Base-by-base conservation (phyloP, 192 early-diverging fungal species). In the Obelidium mucronatum region DNA sequence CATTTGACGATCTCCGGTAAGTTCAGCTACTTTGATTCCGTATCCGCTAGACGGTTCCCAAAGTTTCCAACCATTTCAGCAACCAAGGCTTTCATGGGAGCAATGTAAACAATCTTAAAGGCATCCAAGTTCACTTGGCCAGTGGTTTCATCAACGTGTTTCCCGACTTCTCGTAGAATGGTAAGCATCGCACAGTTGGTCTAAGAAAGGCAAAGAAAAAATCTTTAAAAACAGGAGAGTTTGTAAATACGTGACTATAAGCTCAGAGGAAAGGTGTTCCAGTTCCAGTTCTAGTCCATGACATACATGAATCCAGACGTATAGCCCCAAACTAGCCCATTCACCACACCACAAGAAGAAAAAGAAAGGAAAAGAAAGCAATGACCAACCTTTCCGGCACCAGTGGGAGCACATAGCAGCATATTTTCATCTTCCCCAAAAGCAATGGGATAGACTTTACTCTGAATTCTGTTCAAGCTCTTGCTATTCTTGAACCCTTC, bases 61-160 rank as follows among this genome's bases (percentile, higher is more conserved):
- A 99, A 97, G 77, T 95, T 96, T 24, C 91, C 92, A 6, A 97
- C 96, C 93, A 99, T 94, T 89, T 99, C 97, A 52, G 93, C 91
- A n/a, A 98, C 97, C 65, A 99, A 85, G 6, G 97, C 97, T 78
- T 99, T 99, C 97, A 99, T 99, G 19, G 97, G 97, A 15, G 97
- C 97, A 83, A 99, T 92, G 83, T 99, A 99, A 48, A 99, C 94
- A 79, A 99, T 96, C 84, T 99, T 99, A 89, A 99, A 99, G 0
- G 79, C 74, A 75, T 96, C 95, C 48, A 90, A 75, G 44, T 92
- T 88, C 59, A 97, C 90, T 2, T 81, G 69, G n/a, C 93, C 94
- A 3, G 91, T 91, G 4, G 81, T 81, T 3, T 86, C 83, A 64
- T 97, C 85, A 39, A 91, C 87, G 82, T 95, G 86, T 81, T 96